phyloP scores from a whole-genome alignment of 2,329 filamentous ascomycete species.

The Cladosporium halotolerans region DNA sequence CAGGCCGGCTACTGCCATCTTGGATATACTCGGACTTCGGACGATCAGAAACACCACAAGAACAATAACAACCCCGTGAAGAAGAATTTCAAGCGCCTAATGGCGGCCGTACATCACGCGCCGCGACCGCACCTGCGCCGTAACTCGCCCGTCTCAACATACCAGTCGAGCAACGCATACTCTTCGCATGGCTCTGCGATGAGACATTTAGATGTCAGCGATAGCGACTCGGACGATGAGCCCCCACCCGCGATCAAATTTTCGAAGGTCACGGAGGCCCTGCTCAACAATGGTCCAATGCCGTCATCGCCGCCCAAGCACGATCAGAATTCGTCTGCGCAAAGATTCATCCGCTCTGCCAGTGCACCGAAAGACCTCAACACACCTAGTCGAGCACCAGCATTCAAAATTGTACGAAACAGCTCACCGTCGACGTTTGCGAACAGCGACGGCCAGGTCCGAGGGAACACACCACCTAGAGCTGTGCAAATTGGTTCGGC shows the following conservation, averaged over 20 bases:
- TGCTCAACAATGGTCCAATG: conserved; percentile 59
- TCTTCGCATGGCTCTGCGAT: conserved; percentile 40
- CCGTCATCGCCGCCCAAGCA: conserved; percentile 49
- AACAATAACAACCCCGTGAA: conserved; percentile 17
- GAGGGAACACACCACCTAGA: conserved; percentile 29
- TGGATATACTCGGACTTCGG: conserved; percentile 12
- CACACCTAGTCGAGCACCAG: conserved; percentile 31
- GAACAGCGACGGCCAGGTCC: conserved; percentile 13
- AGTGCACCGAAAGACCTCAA: conserved; percentile 25
- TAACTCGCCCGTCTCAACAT: conserved; percentile 42
- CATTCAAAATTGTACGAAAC: conserved; percentile 31
- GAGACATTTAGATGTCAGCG: conserved; percentile 54
- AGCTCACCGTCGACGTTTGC: conserved; percentile 26
- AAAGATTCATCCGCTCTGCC: conserved; percentile 24
- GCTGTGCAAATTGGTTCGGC: conserved; percentile 27
- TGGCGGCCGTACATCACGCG: conserved; percentile 30
- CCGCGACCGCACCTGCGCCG: conserved; percentile 31
- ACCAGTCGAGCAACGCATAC: conserved; percentile 39
- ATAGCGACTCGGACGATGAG: conserved; percentile 85
- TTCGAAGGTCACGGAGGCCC: conserved; percentile 82
- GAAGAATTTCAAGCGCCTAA: conserved; percentile 23
- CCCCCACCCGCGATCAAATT: conserved; percentile 85
- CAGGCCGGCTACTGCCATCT: neutral
- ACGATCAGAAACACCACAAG: neutral
- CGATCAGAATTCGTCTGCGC: conserved; percentile 31